phyloP scores from a whole-genome alignment of 306 rosid genomes.

The Gillenia trifoliata region DNA sequence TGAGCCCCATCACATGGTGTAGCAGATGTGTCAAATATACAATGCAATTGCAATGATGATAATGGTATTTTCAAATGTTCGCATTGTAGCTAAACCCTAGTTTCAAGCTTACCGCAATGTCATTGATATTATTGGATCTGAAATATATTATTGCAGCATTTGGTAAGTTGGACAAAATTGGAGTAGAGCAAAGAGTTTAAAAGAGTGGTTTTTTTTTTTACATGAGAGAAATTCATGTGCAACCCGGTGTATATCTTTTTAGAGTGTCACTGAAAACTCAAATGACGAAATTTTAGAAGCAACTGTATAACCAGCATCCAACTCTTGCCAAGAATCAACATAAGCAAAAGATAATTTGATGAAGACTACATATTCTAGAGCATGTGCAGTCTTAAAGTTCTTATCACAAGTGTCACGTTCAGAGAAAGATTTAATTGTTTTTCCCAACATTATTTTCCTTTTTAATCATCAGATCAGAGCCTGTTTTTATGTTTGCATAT shows the following conservation, averaged over 20 bases:
- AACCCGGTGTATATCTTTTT: too few species aligned
- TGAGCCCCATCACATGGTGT: too few species aligned
- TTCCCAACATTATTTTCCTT: conserved; percentile 2
- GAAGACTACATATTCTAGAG: background rate
- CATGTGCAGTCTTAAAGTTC: background rate
- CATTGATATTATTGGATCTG: background rate
- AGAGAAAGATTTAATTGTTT: background rate
- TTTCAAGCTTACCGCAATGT: background rate
- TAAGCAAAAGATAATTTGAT: background rate
- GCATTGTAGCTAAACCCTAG: background rate
- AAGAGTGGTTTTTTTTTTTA: background rate
- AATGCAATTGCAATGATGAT: background rate
- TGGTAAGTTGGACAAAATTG: background rate
- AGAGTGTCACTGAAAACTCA: background rate
- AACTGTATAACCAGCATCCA: background rate
- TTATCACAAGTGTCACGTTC: background rate
- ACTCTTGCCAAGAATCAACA: background rate
- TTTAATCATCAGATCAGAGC: conserved; percentile 28
- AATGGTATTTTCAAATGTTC: too few species aligned
- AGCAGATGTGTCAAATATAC: background rate
- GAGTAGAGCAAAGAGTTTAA: background rate
- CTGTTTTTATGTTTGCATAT: conserved; percentile 21
- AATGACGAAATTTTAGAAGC: background rate
- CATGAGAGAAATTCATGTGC: too few species aligned
- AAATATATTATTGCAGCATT: background rate